Conservation (phyloP, 2,329 filamentous ascomycete species). For the Diaporthe capsici region DNA sequence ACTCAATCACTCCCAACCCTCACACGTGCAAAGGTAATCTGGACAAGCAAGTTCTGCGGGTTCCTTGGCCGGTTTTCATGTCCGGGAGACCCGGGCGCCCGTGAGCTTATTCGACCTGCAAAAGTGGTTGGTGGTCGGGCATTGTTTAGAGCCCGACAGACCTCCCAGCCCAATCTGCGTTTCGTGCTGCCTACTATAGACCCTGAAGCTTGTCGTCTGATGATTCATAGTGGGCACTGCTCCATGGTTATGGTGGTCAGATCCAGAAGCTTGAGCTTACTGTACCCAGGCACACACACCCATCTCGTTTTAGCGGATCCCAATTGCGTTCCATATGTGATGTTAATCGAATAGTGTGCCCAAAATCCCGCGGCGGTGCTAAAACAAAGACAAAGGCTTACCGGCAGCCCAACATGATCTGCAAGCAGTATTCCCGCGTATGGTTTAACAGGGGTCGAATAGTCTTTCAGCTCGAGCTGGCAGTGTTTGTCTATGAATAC, state of each 20-base stretch:
- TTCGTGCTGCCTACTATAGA: background rate
- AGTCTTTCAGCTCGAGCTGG: conserved; percentile 22
- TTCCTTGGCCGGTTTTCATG: background rate
- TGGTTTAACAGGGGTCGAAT: background rate
- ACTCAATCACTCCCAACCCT: background rate
- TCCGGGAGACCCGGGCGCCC: conserved; percentile 8
- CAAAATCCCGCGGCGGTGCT: conserved; percentile 13
- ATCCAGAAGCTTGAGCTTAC: conserved; percentile 18
- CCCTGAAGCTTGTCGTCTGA: conserved; percentile 23
- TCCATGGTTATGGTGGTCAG: conserved; percentile 25
- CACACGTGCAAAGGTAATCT: background rate
- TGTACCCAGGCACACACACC: background rate
- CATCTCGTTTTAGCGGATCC: background rate
- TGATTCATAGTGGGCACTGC: conserved; percentile 12
- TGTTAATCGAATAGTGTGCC: conserved; percentile 17
- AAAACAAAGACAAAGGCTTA: background rate
- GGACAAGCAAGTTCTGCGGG: background rate
- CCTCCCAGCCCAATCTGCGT: background rate
- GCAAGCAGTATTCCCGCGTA: background rate
- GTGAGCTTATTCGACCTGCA: background rate
- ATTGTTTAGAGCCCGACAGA: conserved; percentile 14
- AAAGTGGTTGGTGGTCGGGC: background rate
- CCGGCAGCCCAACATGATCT: background rate
- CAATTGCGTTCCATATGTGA: background rate
- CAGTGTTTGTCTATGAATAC: background rate